Evolutionary conservation across 495 filamentous ascomycete species (phyloP).

Genomic region (Rostrohypoxylon terebratum): DNA sequence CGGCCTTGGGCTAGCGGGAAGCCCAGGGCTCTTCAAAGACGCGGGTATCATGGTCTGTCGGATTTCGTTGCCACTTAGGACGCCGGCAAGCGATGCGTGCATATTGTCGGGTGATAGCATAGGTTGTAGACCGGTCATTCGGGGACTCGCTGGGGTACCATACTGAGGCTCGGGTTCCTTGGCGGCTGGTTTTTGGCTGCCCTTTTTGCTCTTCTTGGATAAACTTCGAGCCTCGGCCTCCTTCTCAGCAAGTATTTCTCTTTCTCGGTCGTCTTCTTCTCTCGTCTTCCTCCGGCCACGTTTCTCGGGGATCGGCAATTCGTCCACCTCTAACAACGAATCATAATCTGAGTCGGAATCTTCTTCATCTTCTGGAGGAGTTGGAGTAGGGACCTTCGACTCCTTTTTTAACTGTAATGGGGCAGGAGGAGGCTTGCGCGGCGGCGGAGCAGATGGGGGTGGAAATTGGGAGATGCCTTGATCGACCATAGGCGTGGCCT

Average conservation of each 20-base stretch:
- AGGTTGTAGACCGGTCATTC: slow-evolving; percentile 38
- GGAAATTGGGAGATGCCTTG: slow-evolving; percentile 60
- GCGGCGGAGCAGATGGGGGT: slow-evolving; percentile 64
- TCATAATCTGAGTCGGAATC: slow-evolving; percentile 88
- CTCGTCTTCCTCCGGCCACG: slow-evolving; percentile 87
- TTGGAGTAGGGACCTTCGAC: slow-evolving; percentile 57
- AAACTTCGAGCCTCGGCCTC: slow-evolving; percentile 73
- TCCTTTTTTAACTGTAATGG: slow-evolving; percentile 77
- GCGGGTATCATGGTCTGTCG: slow-evolving; percentile 60
- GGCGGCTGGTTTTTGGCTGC: slow-evolving; percentile 57
- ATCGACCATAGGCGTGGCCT: slow-evolving; percentile 60
- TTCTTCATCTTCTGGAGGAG: slow-evolving; percentile 63
- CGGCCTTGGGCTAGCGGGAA: slow-evolving; percentile 92
- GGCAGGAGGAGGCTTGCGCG: slow-evolving; percentile 84
- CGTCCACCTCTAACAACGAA: slow-evolving; percentile 75
- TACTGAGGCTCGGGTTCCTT: slow-evolving; percentile 34
- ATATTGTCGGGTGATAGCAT: slow-evolving; percentile 45
- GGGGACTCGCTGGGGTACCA: slow-evolving; percentile 51
- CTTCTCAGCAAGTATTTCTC: slow-evolving; percentile 72
- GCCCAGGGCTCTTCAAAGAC: slow-evolving; percentile 79
- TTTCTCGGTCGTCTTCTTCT: slow-evolving; percentile 85
- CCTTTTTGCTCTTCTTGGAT: slow-evolving; percentile 73
- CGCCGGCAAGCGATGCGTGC: slow-evolving; percentile 61
- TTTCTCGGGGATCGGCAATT: slow-evolving; percentile 65
- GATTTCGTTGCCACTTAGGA: slow-evolving; percentile 55